Conservation (phyloP, 805 yeast genomes). For the Candida dajiaensis region DNA sequence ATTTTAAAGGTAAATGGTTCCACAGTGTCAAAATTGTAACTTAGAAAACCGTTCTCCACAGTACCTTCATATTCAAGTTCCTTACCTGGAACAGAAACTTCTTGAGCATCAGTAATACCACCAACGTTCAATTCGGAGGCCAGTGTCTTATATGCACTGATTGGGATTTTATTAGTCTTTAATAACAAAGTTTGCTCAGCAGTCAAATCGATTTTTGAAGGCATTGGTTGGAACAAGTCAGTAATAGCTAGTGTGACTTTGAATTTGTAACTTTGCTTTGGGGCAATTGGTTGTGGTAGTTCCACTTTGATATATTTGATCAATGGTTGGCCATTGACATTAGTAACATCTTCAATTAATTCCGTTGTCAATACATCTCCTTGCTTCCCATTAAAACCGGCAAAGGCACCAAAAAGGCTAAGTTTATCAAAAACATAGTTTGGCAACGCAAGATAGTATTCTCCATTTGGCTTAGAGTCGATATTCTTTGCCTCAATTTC, state of each 20-base stretch:
- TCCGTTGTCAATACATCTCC: slow-evolving; percentile 15
- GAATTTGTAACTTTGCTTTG: slow-evolving; percentile 48
- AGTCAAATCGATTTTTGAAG: slow-evolving; percentile 52
- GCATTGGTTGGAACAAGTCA: slow-evolving; percentile 50
- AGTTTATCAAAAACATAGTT: slow-evolving; percentile 34
- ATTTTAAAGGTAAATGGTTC: slow-evolving; percentile 42
- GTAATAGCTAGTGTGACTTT: slow-evolving; percentile 44
- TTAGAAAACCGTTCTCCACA: slow-evolving; percentile 35
- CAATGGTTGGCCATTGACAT: slow-evolving; percentile 20
- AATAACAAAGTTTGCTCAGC: slow-evolving; percentile 57
- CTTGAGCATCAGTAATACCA: slow-evolving; percentile 44
- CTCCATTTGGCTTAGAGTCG: slow-evolving; percentile 44
- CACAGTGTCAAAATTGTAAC: slow-evolving; percentile 51
- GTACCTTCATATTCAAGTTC: slow-evolving; percentile 30
- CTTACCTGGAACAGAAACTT: slow-evolving; percentile 28
- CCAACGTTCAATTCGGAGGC: slow-evolving; percentile 36
- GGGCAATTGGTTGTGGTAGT: slow-evolving; percentile 62
- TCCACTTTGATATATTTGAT: slow-evolving; percentile 40
- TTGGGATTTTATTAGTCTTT: slow-evolving; percentile 48
- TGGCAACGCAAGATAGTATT: slow-evolving; percentile 58
- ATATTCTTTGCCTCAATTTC: slow-evolving; percentile 54
- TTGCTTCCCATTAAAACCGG: slow-evolving; percentile 18
- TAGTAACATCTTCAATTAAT: slow-evolving; percentile 21
- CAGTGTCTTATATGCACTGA: slow-evolving; percentile 56
- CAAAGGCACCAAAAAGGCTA: slow-evolving; percentile 39